phyloP scores from a whole-genome alignment of 495 filamentous ascomycete genomes.

The Sordaria brevicollis region DNA sequence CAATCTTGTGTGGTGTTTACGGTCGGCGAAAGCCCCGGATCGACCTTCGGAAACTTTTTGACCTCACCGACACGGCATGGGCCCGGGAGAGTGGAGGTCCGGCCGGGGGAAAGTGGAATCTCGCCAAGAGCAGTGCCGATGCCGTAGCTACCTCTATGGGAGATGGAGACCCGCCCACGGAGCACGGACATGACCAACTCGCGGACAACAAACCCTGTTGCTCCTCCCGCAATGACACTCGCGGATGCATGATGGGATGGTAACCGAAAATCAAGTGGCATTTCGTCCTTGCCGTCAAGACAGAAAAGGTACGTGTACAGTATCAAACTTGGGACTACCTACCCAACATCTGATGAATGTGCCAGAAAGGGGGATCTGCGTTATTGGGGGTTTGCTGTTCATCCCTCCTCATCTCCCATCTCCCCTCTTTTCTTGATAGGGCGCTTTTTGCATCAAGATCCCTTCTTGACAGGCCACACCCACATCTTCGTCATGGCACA shows the following conservation, averaged over 20 bases:
- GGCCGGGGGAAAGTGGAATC: background rate
- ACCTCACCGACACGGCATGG: background rate
- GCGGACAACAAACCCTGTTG: background rate
- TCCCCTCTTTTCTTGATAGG: background rate
- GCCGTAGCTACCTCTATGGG: background rate
- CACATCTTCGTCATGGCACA: background rate
- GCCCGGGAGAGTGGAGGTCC: background rate
- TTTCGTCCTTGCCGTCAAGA: background rate
- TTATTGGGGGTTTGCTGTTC: background rate
- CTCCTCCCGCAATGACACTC: background rate
- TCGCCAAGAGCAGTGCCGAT: background rate
- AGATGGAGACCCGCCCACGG: background rate
- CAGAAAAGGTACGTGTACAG: background rate
- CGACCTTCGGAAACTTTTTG: background rate
- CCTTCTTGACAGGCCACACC: background rate
- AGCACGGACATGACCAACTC: background rate
- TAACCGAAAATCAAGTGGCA: background rate
- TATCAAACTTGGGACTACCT: background rate
- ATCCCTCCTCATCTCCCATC: background rate
- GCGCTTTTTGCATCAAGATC: background rate
- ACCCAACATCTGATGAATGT: background rate
- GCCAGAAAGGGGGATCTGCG: background rate
- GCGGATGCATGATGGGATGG: background rate
- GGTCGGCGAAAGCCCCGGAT: background rate
- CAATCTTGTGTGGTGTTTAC: background rate